Base-by-base conservation (phyloP, 768 basidiomycete genomes). In the Auriscalpium orientale region DNA sequence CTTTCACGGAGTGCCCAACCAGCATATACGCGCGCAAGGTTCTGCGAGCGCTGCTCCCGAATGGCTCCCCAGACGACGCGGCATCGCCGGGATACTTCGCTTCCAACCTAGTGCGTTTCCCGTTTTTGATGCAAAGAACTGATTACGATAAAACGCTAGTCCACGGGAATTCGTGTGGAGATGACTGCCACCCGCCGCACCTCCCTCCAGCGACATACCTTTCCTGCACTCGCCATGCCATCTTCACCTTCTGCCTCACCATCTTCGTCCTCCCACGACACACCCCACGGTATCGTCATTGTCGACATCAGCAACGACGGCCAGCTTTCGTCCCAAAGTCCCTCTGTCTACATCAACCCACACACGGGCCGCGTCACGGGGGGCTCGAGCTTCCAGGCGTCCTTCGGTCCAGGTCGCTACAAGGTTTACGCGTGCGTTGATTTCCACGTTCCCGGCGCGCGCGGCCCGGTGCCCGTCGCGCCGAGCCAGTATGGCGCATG, bases 81-180 rank as follows among this genome's bases (percentile, higher is more conserved):
- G 81, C 83, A 4, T 79, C 81, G 15, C 84, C 84, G 0, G 84
- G 84, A 49, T 86, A 84, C 64, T 86, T 86, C 63, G 75, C 82
- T 0, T 78, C 80, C 1, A 83, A 83, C 60, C 68, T 85, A 34
- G 82, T 81, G 56, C 15, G 71, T 64, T 3, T 10, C n/a, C 33
- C 20, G 35, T 43, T 18, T 28, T 13, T 51, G 7, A 22, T 33
- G 18, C 18, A 28, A 38, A 8, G 40, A 13, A 18, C 7, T 55
- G 12, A 47, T 33, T 10, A 5, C 36, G 35, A 28, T 51, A 11
- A 47, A 21, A 44, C 12, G 8, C 22, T 37, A 83, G 80, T 79
- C 80, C 1, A 83, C 77, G 28, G 73, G 71, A 8, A 76, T 84
- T 34, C 79, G 77, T 9, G 82, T 81, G 7, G 81, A 84, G 56